Conservation (phyloP, 768 basidiomycete genomes). For the Chalciporus chontae region DNA sequence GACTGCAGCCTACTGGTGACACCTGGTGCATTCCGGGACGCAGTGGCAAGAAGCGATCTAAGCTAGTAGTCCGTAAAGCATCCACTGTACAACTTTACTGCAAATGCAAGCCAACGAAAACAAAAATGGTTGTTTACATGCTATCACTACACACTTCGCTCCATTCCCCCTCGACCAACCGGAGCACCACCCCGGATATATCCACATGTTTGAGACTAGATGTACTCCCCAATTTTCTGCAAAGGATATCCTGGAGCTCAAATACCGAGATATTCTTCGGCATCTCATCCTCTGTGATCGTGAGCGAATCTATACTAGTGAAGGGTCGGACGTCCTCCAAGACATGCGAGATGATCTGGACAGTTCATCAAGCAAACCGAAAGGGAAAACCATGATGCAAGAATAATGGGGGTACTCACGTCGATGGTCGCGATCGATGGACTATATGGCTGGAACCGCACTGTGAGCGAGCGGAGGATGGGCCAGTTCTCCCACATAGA, state of each 20-base stretch:
- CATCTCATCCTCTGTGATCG: neutral
- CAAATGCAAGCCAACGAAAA: no score
- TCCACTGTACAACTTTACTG: no score
- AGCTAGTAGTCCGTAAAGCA: no score
- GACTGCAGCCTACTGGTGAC: no score
- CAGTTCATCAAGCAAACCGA: neutral
- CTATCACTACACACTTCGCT: neutral
- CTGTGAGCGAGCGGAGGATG: constrained; percentile 9
- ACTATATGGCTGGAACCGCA: neutral
- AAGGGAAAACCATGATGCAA: neutral
- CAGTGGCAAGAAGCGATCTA: no score
- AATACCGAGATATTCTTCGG: neutral
- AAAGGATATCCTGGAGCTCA: neutral
- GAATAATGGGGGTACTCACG: no score
- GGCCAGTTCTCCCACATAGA: neutral
- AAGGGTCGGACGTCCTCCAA: neutral
- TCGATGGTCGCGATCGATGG: no score
- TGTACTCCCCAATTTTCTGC: neutral
- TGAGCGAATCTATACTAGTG: neutral
- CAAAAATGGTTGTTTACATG: no score
- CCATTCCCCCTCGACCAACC: constrained; percentile 7
- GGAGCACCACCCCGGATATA: neutral
- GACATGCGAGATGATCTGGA: neutral
- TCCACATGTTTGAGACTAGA: constrained; percentile 3
- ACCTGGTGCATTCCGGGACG: no score